Evolutionary conservation across 2,329 filamentous ascomycete species (phyloP).

Genomic region (Trichoderma polysporum): DNA sequence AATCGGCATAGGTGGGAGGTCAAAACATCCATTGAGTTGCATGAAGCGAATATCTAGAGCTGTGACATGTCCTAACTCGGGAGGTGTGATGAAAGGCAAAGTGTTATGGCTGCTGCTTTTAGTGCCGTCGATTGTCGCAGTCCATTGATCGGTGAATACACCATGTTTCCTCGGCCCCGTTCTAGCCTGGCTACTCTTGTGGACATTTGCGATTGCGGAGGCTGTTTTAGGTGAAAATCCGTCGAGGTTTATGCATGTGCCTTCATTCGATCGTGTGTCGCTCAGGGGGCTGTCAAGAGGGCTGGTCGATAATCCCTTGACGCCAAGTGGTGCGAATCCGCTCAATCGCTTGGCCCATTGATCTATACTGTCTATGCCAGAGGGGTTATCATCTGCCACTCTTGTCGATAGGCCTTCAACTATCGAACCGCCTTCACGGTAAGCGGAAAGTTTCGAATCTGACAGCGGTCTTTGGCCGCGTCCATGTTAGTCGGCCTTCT

Average conservation of each 20-base stretch:
- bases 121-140: background rate
- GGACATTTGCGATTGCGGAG: background rate
- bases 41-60: slow-evolving; percentile 22
- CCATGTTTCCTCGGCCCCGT: background rate
- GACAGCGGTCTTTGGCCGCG: background rate
- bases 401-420: background rate
- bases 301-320: background rate
- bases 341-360: slow-evolving; percentile 4
- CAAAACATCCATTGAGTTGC: slow-evolving; percentile 24
- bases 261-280: background rate
- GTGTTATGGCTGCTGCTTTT: slow-evolving; percentile 3
- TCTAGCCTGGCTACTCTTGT: background rate
- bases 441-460: background rate
- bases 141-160: background rate
- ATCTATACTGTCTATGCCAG: slow-evolving; percentile 16
- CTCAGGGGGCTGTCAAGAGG: background rate
- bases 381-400: background rate
- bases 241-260: background rate
- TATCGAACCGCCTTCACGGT: background rate
- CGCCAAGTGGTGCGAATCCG: background rate
- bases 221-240: slow-evolving; percentile 1
- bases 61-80: slow-evolving; percentile 7
- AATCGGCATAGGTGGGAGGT: slow-evolving; percentile 21
- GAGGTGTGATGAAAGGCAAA: slow-evolving; percentile 4
- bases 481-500: background rate